A percentile compares a stretch with the other conserved stretches of the same genome.
These are phyloP conservation scores for Aspergillus ustus DNA, from an alignment of 2,329 filamentous ascomycete genomes.

Conservation along the genomic window DNA sequence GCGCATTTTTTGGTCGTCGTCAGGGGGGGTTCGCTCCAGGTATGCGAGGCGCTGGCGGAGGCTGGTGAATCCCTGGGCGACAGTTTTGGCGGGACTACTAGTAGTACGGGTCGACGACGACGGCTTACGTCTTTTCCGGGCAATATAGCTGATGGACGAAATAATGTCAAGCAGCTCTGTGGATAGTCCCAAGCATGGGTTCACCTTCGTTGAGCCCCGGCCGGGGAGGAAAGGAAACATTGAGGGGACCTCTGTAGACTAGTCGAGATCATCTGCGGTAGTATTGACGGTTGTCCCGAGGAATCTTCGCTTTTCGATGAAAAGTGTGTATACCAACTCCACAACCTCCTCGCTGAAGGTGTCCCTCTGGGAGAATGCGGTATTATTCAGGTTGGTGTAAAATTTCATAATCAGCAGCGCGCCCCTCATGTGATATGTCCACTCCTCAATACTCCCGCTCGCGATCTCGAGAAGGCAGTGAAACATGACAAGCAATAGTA, in stretches of 20 bases:
- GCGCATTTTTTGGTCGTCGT: background rate
- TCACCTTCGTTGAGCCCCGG: background rate
- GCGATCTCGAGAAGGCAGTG: conserved; percentile 10
- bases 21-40: background rate
- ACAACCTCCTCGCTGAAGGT: conserved; percentile 4
- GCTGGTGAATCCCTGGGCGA: background rate
- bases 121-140: background rate
- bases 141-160: background rate
- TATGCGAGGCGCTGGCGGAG: background rate
- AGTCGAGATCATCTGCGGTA: background rate
- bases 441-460: conserved; percentile 5
- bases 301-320: conserved; percentile 6
- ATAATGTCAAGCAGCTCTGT: conserved; percentile 2
- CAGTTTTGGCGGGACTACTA: background rate
- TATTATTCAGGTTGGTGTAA: background rate
- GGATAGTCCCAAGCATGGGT: conserved; percentile 11
- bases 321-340: conserved; percentile 2
- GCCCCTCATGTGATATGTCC: conserved; percentile 11
- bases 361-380: background rate
- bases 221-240: background rate
- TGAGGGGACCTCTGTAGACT: background rate
- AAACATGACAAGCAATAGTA: conserved; percentile 6
- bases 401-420: conserved; percentile 6
- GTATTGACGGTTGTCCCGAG: background rate
- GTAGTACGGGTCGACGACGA: too few species aligned